Base-by-base conservation (phyloP, 176 grass and related monocot species). In the Oryza nivara region DNA sequence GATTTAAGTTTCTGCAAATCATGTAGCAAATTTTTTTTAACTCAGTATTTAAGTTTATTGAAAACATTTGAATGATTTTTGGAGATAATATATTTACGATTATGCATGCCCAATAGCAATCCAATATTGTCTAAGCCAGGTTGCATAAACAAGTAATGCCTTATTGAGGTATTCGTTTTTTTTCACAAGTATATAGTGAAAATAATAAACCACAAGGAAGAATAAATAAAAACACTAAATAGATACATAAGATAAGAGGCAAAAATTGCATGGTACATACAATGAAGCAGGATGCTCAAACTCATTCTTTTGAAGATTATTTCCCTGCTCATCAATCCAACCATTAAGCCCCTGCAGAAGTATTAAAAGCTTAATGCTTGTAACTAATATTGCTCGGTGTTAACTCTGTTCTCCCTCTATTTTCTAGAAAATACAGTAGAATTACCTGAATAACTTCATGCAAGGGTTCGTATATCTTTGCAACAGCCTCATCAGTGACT, bases 381-480 rank as follows among this genome's bases (percentile, higher is more conserved):
- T 19, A 9, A 78, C 16, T 43, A 49, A 73, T 23, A 45, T 77
- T 67, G 72, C 49, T 66, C 38, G 36, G n/a, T 30, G 25, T 17
- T 73, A 79, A 84, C 30, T 65, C 10, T 41, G 26, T 72, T 20
- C 35, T 78, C 43, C 41, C 17, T 46, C 76, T 54, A n/a, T 61
- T 1, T 61, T 48, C 36, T 36, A 23, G 26, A 32, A 44, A 40
- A 34, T 47, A 65, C 9, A 73, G n/a, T 14, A 87, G 65, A 14
- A 73, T 65, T 56, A 98, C 96, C 96, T 95, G 73, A 79, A 95
- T 88, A 74, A 89, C 75, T 64, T 93, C 89, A 87, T 89, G 66
- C 76, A 98, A 77, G 80, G 95, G 95, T 71, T 85, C 85, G 87
- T 98, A 98, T 88, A 90, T 93, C 84, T 82, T 86, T 80, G 80